Evolutionary conservation across 768 basidiomycete species (phyloP), one percentile per base, ranked within the genome.

Genomic region (Coprinopsis strossmayeri): DNA sequence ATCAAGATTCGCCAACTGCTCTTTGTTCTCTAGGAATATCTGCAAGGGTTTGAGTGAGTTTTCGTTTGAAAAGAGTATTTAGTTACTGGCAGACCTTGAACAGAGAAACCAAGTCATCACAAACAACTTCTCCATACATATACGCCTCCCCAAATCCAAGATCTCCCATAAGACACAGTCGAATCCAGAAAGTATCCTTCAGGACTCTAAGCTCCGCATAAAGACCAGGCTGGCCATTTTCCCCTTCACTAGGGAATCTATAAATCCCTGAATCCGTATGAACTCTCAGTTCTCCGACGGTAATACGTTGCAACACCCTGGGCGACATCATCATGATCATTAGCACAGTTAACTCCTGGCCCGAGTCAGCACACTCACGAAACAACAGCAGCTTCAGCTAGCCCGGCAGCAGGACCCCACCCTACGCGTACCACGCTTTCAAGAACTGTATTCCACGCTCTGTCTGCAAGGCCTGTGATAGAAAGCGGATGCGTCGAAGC

Each of bases 41-140:
- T 88, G 55, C 1, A 42, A 38, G 39, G n/a, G 37, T 34, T 20
- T 34, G 34, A 21, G 18, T 12, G 20, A 24, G 20, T 18, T 4
- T 35, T 20, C 15, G 37, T 18, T 20, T 32, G 21, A 25, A 26
- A 5, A 7, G 20, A 26, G 15, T 15, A 7, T 7, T 7, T 7
- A 32, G 30, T 32, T 32, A 32, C 7, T 32, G 18, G 63, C 73
- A 56, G 51, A 82, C 84, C 61, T 76, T 65, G 66, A 87, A 87
- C 0, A 87, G 62, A 2, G 73, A 65, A 2, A 78, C 71, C n/a
- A 90, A 69, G 55, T 85, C 76, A 48, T 79, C 74, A 46, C 80
- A 80, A 54, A 82, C 78, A 25, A 85, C 78, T 38, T 89, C 85
- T 5, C 85, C 84, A 48, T 79, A 80, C 87, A 90, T 88, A 64